phyloP scores from a whole-genome alignment of 2,329 filamentous ascomycete genomes.

The Aureobasidium melanogenum region DNA sequence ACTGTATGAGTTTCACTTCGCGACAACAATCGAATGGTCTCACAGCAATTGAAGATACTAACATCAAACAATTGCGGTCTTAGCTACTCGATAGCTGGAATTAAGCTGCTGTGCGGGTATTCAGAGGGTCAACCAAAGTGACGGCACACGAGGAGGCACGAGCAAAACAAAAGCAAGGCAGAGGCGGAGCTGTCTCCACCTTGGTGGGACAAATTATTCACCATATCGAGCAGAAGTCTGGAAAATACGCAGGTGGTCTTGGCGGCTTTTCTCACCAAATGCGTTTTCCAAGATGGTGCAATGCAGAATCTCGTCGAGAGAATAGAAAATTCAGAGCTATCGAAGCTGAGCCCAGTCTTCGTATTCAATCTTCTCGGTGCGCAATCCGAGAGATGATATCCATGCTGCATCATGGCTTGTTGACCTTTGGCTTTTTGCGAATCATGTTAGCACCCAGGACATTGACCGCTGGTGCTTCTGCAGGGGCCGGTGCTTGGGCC shows the following conservation, averaged over 20 bases:
- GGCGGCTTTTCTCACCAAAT: no score
- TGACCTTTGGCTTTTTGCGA: constrained; percentile 48
- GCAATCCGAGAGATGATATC: not conserved
- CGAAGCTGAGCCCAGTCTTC: not conserved
- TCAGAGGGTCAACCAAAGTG: not conserved
- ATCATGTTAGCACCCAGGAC: constrained; percentile 43
- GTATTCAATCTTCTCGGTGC: not conserved
- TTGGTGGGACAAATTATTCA: not conserved
- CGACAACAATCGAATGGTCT: not conserved
- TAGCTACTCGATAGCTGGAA: not conserved
- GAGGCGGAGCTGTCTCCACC: not conserved
- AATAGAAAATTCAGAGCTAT: not conserved
- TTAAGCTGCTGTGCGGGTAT: not conserved
- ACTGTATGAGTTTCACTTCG: not conserved
- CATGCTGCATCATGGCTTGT: not conserved
- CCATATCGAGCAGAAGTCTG: no score
- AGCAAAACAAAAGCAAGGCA: not conserved
- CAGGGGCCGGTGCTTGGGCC: not conserved
- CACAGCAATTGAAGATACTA: not conserved
- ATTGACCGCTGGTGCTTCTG: constrained; percentile 31
- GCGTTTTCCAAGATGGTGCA: no score
- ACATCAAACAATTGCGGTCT: not conserved
- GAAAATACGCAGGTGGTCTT: no score
- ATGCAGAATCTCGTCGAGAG: not conserved
- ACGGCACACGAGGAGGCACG: not conserved